Evolutionary conservation across 2,329 filamentous ascomycete species (phyloP), one percentile per base, ranked within the genome.

Genomic region (Drechslerella dactyloides): DNA sequence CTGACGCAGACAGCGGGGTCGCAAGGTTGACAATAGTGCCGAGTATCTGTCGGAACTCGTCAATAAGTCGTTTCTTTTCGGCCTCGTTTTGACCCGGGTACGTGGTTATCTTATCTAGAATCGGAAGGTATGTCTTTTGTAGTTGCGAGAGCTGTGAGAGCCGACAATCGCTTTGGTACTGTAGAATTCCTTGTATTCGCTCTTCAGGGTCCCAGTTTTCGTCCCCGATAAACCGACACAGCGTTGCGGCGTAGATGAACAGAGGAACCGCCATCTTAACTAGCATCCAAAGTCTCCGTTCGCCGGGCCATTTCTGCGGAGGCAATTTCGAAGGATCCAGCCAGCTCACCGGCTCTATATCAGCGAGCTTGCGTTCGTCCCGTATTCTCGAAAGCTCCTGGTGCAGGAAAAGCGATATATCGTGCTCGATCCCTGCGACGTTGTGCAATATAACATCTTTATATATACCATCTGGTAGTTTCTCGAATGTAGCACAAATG

Each of bases 371-470:
- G n/a, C n/a, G n/a, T n/a, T n/a, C n/a, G 27, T 8, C 27, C 3
- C 27, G 27, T 33, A 3, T 33, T 33, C 8, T 33, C 27, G 4
- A 33, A 5, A 82, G 74, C 44, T 79, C 69, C 15, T 78, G 24
- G 1, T 60, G 19, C 1, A 82, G 55, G 66, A 78, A 82, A 4
- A 74, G 21, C 0, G 23, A 37, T 15, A 83, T 79, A 35, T 83
- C 82, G 0, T 77, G 74, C 57, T 79, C 63, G 2, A 83, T 76
- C 8, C 5, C 6, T 19, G 54, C 30, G 0, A 82, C 78, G 3
- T 81, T 73, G 21, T 83, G 80, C 1, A 83, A 78, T 1, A 77
- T 57, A 1, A 82, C 23, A 48, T 77, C 75, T 54, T 79, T 74
- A 64, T 76, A 78, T 0, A 30, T 76, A 1, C 74, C 10, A 1